These are phyloP conservation scores for Arthromyces matolae DNA, from an alignment of 768 basidiomycete genomes.

Conservation along the genomic window DNA sequence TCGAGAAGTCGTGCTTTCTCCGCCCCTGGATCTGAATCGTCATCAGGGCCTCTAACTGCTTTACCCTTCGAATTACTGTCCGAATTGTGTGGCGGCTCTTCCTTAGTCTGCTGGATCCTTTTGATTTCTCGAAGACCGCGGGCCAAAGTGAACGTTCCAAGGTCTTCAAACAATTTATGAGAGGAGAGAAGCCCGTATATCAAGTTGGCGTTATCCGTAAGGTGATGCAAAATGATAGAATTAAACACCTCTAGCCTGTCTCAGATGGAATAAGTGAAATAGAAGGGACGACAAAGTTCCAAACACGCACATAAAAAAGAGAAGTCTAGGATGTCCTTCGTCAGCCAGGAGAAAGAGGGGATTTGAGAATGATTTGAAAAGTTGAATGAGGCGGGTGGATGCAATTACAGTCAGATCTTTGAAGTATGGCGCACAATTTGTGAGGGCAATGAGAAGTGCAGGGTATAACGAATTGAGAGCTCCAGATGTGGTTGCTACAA, in stretches of 20 bases:
- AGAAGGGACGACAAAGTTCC: background rate
- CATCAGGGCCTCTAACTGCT: slow-evolving; percentile 29
- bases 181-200: slow-evolving; percentile 82
- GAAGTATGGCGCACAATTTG: slow-evolving; percentile 86
- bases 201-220: slow-evolving; percentile 82
- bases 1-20: slow-evolving; percentile 70
- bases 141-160: slow-evolving; percentile 88
- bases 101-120: slow-evolving; percentile 65
- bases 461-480: slow-evolving; percentile 82
- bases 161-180: slow-evolving; percentile 81
- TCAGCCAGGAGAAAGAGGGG: slow-evolving; percentile 88
- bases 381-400: slow-evolving; percentile 79
- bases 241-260: slow-evolving; percentile 89
- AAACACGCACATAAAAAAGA: slow-evolving; percentile 79
- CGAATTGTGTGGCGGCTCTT: slow-evolving; percentile 51
- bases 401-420: slow-evolving; percentile 77
- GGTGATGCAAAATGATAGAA: slow-evolving; percentile 71
- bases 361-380: slow-evolving; percentile 89
- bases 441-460: slow-evolving; percentile 84
- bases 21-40: slow-evolving; percentile 39
- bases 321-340: slow-evolving; percentile 89
- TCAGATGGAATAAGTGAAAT: background rate
- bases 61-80: slow-evolving; percentile 39
- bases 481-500: slow-evolving; percentile 86
- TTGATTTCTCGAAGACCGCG: slow-evolving; percentile 84